Base-by-base conservation (phyloP, 2,329 filamentous ascomycete genomes). In the Pyrenophora graminea region DNA sequence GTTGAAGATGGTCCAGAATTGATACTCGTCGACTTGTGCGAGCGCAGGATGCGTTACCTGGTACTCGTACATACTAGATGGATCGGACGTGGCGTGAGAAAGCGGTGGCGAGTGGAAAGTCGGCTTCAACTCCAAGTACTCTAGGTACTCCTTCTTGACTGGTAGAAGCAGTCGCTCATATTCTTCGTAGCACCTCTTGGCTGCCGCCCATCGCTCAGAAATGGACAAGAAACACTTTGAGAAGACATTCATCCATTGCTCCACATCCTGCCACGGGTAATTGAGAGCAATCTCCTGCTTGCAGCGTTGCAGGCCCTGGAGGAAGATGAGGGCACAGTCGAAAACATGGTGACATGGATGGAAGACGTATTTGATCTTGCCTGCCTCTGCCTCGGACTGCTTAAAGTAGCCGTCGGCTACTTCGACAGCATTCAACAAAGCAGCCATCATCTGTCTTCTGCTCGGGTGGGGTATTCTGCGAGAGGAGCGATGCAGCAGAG, bases 321-420 rank as follows among this genome's bases (percentile, higher is more conserved):
- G 55, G 36, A 73, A 72, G 6, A 71, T 59, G 8, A 68, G 55
- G 6, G 69, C 69, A 30, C 62, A 66, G 10, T 65, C 64, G 56
- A 71, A 72, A 2, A 68, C 63, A 36, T 73, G 68, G 33, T 73
- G 70, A 19, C 68, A 71, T 12, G 69, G 68, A 48, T 73, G 70
- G 42, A 73, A 73, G 13, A 73, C 70, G 45, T 73, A 73, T 62
- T 72, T 73, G 53, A 71, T 71, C 44, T 67, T 63, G 10, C 69
- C 70, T 23, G 62, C 63, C 32, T 67, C 65, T 34, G 66, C 63
- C 37, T 71, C 68, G 30, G 62, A 62, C 53, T 73, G 70, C 30
- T 62, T 58, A 44, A 61, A 66, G 37, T 72, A 73, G 7, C 66
- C 67, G 10, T 66, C 62, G 3, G 69, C 69, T n/a, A 72, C 66